phyloP scores from a whole-genome alignment of 1,139 yeast species.

The Blastobotrys buckinghamii region DNA sequence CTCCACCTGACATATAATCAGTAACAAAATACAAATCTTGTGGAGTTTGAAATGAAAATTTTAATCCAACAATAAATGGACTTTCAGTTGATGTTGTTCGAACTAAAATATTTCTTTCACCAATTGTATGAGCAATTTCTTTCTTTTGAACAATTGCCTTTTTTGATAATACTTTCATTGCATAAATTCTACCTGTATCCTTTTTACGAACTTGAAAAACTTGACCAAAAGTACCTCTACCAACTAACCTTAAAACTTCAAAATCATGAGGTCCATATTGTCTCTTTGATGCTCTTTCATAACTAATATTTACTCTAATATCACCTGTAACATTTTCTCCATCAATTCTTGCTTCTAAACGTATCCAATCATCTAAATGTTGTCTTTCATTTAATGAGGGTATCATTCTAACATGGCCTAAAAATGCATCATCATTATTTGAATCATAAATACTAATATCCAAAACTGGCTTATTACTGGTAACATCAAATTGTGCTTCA shows the following conservation, averaged over 20 bases:
- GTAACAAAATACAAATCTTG: slow-evolving; percentile 87
- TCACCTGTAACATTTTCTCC: slow-evolving; percentile 78
- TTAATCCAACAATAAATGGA: slow-evolving; percentile 89
- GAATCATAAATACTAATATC: slow-evolving; percentile 88
- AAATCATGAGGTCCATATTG: slow-evolving; percentile 92
- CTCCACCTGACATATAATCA: slow-evolving; percentile 98
- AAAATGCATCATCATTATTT: slow-evolving; percentile 68
- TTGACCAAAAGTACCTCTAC: slow-evolving; percentile 97
- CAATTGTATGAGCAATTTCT: slow-evolving; percentile 96
- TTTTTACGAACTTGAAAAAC: slow-evolving; percentile 90
- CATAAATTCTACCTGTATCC: slow-evolving; percentile 85
- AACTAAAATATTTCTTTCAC: slow-evolving; percentile 89
- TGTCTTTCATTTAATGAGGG: slow-evolving; percentile 56
- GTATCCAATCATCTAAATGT: slow-evolving; percentile 56
- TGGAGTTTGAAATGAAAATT: slow-evolving; percentile 93
- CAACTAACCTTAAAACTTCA: slow-evolving; percentile 80
- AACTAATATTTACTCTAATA: slow-evolving; percentile 68
- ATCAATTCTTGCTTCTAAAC: slow-evolving; percentile 62
- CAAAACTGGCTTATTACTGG: slow-evolving; percentile 63
- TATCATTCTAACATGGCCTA: slow-evolving; percentile 74
- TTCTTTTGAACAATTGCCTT: slow-evolving; percentile 93
- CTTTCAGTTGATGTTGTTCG: slow-evolving; percentile 79
- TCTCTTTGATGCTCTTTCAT: slow-evolving; percentile 60
- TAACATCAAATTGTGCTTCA: slow-evolving; percentile 86
- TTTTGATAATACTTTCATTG: slow-evolving; percentile 93